These are phyloP conservation scores for Paramecium pentaurelia DNA, from an alignment of 73 alveolate species.

Conservation along the genomic window DNA sequence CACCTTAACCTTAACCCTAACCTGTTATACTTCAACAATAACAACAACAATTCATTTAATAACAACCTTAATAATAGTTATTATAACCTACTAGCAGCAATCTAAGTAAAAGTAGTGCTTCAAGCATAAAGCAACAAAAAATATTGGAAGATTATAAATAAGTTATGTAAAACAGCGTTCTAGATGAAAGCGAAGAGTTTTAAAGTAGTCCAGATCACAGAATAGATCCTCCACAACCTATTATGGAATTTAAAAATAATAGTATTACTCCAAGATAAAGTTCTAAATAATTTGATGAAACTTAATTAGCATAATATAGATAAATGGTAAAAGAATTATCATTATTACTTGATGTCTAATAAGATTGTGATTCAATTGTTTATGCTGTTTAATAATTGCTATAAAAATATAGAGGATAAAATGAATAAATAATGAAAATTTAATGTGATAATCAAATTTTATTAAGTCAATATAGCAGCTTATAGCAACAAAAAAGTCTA, in stretches of 20 bases:
- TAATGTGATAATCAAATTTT: background rate
- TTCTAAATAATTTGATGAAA: background rate
- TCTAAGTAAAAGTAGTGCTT: slow-evolving; percentile 17
- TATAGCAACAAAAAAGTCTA: background rate
- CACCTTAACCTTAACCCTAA: background rate
- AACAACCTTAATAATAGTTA: background rate
- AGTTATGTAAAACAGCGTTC: background rate
- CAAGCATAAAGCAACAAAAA: background rate
- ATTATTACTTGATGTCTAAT: background rate
- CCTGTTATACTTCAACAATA: background rate
- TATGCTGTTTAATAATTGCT: background rate
- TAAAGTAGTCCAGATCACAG: background rate
- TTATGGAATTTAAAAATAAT: background rate
- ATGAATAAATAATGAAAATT: background rate
- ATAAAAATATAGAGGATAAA: background rate
- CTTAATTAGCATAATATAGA: background rate
- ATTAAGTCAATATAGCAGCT: background rate
- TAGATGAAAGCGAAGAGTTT: slow-evolving; percentile 31
- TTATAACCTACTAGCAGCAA: background rate
- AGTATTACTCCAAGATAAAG: background rate
- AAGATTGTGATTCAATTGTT: background rate
- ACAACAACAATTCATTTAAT: background rate
- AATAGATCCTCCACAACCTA: background rate
- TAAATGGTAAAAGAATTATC: slow-evolving; percentile 23
- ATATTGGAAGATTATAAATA: background rate